Evolutionary conservation across 768 basidiomycete genomes (phyloP).

Genomic region (Pleurotus sapidus): DNA sequence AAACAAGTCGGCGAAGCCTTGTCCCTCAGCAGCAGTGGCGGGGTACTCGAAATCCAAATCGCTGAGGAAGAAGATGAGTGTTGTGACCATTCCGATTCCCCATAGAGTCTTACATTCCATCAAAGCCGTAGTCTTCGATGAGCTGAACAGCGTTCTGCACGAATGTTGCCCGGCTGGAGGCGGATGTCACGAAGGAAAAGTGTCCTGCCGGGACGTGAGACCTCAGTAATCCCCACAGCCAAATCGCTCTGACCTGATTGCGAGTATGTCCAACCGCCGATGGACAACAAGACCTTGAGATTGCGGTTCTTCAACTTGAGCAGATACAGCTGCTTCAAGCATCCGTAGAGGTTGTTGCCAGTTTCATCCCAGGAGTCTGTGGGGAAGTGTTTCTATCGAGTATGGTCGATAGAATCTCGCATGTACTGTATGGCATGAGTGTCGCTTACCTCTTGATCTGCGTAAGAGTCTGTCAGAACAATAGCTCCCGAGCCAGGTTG

Average conservation of each 20-base stretch:
- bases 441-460: constrained; percentile 58
- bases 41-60: constrained; percentile 85
- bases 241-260: constrained; percentile 37
- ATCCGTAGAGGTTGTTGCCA: constrained; percentile 80
- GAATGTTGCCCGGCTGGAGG: constrained; percentile 51
- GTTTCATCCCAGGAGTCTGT: constrained; percentile 71
- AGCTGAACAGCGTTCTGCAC: constrained; percentile 59
- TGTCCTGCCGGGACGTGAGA: constrained; percentile 37
- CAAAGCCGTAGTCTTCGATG: constrained; percentile 75
- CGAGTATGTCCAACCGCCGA: constrained; percentile 71
- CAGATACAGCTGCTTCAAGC: constrained; percentile 71
- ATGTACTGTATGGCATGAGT: neutral
- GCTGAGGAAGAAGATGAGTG: constrained; percentile 25
- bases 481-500: constrained; percentile 59
- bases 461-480: constrained; percentile 67
- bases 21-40: constrained; percentile 50
- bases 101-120: constrained; percentile 56
- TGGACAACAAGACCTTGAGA: constrained; percentile 47
- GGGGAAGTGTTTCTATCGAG: constrained; percentile 61
- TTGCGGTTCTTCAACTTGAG: constrained; percentile 59
- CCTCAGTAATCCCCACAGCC: neutral
- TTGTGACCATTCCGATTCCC: neutral
- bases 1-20: constrained; percentile 64
- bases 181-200: constrained; percentile 59
- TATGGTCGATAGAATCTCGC: constrained; percentile 4